Conservation (phyloP, 768 basidiomycete genomes). For the Rhodocollybia butyracea region DNA sequence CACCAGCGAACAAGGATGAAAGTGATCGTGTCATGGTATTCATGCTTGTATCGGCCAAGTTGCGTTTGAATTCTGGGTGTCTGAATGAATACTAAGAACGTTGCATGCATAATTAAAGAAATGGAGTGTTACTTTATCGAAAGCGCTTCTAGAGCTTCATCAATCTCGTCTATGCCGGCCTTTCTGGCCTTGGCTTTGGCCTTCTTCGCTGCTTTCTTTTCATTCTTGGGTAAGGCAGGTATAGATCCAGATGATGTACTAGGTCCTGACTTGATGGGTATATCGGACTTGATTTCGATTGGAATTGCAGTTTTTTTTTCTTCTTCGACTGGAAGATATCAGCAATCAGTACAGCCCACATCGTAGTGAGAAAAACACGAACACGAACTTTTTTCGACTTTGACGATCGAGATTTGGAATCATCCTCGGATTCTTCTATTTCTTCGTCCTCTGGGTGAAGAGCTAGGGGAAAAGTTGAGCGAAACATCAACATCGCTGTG, state of each 20-base stretch:
- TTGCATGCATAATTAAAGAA: neutral
- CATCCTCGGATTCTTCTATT: constrained; percentile 45
- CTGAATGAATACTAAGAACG: constrained; percentile 24
- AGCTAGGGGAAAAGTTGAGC: constrained; percentile 29
- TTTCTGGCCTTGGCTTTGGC: constrained; percentile 65
- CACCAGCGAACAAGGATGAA: constrained; percentile 67
- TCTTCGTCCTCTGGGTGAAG: constrained; percentile 28
- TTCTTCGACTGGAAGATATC: constrained; percentile 21
- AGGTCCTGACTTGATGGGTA: constrained; percentile 3
- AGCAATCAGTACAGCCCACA: neutral
- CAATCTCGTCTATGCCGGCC: constrained; percentile 72
- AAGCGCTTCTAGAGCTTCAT: constrained; percentile 82
- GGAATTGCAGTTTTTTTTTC: constrained; percentile 32
- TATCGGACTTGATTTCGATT: neutral
- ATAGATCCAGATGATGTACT: constrained; percentile 2
- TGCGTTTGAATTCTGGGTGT: constrained; percentile 47
- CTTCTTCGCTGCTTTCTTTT: constrained; percentile 63
- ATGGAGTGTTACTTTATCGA: constrained; percentile 56
- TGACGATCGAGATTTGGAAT: neutral
- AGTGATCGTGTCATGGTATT: constrained; percentile 31
- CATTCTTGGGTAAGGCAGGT: constrained; percentile 28
- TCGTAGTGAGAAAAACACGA: neutral
- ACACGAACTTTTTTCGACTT: constrained; percentile 14
- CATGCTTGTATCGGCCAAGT: constrained; percentile 19
- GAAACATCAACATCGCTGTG: constrained; percentile 6